phyloP scores from a whole-genome alignment of 2,329 filamentous ascomycete genomes.

The Metarhizium sp. region DNA sequence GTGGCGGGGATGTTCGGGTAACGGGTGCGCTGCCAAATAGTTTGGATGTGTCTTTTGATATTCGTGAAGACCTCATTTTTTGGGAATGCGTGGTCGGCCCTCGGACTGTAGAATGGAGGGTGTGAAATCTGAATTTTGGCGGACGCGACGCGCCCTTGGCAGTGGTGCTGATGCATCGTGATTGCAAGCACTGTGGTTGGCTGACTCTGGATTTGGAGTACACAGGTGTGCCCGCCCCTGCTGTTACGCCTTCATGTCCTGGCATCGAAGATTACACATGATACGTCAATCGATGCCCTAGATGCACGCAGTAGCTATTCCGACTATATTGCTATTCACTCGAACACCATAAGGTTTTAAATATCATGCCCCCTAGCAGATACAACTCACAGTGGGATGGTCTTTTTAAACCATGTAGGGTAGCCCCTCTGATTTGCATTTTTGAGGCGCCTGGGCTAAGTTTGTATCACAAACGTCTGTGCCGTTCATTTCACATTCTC shows the following conservation, averaged over 20 bases:
- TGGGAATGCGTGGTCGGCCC: not conserved
- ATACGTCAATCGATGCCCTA: no score
- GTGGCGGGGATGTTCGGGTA: slow-evolving; percentile 21
- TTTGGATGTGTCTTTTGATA: slow-evolving; percentile 49
- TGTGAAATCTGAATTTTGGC: not conserved
- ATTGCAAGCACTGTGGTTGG: not conserved
- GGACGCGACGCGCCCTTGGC: not conserved
- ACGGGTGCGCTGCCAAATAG: slow-evolving; percentile 31
- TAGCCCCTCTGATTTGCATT: no score
- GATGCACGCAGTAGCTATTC: no score
- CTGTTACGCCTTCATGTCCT: no score
- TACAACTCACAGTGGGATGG: no score
- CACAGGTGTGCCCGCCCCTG: no score
- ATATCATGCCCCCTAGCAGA: no score
- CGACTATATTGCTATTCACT: no score
- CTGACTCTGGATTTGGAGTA: not conserved
- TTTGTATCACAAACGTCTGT: not conserved
- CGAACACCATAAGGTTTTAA: no score
- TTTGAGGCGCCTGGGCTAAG: no score
- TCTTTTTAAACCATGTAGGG: no score
- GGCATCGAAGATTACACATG: no score
- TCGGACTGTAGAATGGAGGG: not conserved
- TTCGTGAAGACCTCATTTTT: slow-evolving; percentile 46
- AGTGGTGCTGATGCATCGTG: not conserved
- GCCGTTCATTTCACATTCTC: not conserved